phyloP scores from a whole-genome alignment of 2,329 filamentous ascomycete species.

The Penicillium oxalicum region DNA sequence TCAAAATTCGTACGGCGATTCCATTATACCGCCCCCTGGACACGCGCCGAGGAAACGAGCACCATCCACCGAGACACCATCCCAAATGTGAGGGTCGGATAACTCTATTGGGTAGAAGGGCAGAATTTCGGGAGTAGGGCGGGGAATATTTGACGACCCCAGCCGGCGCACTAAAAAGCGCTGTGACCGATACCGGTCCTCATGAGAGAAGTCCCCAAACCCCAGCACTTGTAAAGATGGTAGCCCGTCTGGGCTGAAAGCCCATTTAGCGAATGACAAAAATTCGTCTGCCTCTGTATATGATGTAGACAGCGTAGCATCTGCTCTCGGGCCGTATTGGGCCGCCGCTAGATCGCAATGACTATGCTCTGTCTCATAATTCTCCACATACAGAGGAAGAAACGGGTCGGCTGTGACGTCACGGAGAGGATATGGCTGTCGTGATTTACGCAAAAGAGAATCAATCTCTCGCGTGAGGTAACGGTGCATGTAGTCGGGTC shows the following conservation, averaged over 20 bases:
- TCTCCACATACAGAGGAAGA: no score
- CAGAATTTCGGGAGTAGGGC: no score
- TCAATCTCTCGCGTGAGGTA: conserved; percentile 1
- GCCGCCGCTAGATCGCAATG: no score
- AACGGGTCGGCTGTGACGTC: no score
- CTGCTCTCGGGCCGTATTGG: neutral
- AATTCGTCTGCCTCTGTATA: conserved; percentile 1
- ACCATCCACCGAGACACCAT: conserved; percentile 6
- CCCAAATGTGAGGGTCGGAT: conserved; percentile 4
- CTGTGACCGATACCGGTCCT: conserved; percentile 4
- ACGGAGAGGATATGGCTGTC: neutral
- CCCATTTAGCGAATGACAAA: conserved; percentile 6
- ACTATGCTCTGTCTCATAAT: no score
- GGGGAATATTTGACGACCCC: no score
- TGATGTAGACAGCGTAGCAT: neutral
- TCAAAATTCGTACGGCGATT: conserved; percentile 6
- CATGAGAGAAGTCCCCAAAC: conserved; percentile 10
- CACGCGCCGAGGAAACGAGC: conserved; percentile 8
- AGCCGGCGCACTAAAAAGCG: conserved; percentile 5
- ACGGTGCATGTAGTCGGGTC: conserved; percentile 1
- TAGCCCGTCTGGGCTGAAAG: conserved; percentile 6
- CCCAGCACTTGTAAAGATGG: conserved; percentile 6
- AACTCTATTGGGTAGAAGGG: no score
- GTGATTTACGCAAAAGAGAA: neutral
- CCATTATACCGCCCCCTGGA: conserved; percentile 6